Conservation (phyloP, 305 asterid species). For the Vinca major region DNA sequence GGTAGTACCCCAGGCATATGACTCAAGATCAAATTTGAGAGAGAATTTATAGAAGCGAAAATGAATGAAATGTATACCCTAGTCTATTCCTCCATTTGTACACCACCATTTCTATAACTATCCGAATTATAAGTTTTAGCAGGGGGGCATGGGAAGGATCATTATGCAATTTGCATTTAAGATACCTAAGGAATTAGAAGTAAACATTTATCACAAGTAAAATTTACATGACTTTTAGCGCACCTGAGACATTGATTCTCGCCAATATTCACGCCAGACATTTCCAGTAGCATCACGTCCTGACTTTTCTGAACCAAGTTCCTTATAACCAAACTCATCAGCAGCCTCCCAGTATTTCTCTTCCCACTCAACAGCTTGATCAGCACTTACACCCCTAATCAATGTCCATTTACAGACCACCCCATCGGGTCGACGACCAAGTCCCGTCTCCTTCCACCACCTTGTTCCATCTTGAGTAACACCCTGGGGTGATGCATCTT, state of each 20-base stretch:
- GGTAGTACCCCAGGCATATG: background rate
- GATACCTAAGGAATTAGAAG: too few relatives aligned
- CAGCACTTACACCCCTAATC: slow-evolving; percentile 66
- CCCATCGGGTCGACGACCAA: slow-evolving; percentile 72
- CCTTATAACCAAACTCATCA: slow-evolving; percentile 81
- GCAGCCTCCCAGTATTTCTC: slow-evolving; percentile 98
- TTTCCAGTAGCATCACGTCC: slow-evolving; percentile 88
- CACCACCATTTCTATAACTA: background rate
- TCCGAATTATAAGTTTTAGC: background rate
- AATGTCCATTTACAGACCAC: slow-evolving; percentile 84
- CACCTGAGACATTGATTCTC: slow-evolving; percentile 88
- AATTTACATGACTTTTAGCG: slow-evolving; percentile 4
- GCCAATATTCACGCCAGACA: slow-evolving; percentile 92
- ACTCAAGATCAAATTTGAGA: background rate
- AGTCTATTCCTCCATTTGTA: too few relatives aligned
- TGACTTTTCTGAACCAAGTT: slow-evolving; percentile 95
- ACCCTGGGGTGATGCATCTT: slow-evolving; percentile 34
- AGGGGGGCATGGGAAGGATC: background rate
- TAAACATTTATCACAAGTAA: too few relatives aligned
- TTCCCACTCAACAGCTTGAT: slow-evolving; percentile 76
- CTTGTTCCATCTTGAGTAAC: slow-evolving; percentile 62
- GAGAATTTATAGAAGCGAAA: background rate
- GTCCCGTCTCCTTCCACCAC: slow-evolving; percentile 95
- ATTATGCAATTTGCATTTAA: background rate
- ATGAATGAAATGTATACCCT: too few relatives aligned